Conservation (phyloP, 495 filamentous ascomycete species). For the Parathielavia hyrcaniae region DNA sequence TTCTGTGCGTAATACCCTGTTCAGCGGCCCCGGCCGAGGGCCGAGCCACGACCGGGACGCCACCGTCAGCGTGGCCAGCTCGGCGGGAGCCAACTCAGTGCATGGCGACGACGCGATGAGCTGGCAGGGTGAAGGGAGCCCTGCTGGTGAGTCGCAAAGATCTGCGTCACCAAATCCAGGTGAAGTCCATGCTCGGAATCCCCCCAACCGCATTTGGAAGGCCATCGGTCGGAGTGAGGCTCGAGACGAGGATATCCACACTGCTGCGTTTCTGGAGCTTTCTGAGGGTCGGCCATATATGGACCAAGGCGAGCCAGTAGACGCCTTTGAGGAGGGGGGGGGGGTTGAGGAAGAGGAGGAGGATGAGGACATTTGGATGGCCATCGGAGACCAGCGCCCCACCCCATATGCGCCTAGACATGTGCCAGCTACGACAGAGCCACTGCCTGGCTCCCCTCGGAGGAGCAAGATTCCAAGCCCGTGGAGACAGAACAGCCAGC, state of each 20-base stretch:
- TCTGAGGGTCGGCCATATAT: too few species aligned
- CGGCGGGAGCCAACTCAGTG: constrained; percentile 19
- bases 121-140: constrained; percentile 27
- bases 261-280: not conserved
- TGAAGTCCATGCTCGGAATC: constrained; percentile 1
- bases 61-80: constrained; percentile 22
- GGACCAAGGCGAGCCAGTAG: not conserved
- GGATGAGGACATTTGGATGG: constrained; percentile 41
- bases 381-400: constrained; percentile 40
- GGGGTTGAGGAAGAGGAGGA: constrained; percentile 28
- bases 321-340: not conserved
- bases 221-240: not conserved
- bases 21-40: constrained; percentile 14
- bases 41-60: constrained; percentile 9
- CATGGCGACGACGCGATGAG: constrained; percentile 30
- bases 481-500: constrained; percentile 36
- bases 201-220: too few species aligned
- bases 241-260: not conserved
- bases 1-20: constrained; percentile 21
- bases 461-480: constrained; percentile 42
- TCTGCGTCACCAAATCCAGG: constrained; percentile 13
- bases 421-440: constrained; percentile 14
- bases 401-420: constrained; percentile 29
- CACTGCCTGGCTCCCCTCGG: constrained; percentile 26
- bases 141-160: not conserved